phyloP scores from a whole-genome alignment of 108 stramenopile species.

The Cyclotella cryptica region DNA sequence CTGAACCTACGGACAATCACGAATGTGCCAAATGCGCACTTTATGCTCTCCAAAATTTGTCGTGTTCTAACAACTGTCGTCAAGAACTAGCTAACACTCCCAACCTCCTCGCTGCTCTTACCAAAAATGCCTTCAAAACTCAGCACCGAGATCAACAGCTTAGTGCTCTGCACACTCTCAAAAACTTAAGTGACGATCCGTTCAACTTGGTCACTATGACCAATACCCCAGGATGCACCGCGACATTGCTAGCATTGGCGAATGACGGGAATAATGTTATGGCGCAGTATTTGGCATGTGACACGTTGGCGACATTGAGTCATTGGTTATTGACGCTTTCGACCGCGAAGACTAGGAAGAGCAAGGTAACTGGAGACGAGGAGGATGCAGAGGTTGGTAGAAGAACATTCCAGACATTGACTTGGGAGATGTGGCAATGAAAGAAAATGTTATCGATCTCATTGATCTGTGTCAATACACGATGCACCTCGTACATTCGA shows the following conservation, averaged over 20 bases:
- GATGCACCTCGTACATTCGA: no score
- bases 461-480: no score
- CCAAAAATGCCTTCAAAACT: constrained; percentile 40
- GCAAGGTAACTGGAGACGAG: constrained; percentile 10
- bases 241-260: constrained; percentile 45
- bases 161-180: constrained; percentile 48
- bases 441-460: neutral
- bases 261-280: constrained; percentile 39
- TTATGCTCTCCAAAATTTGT: constrained; percentile 51
- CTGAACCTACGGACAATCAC: neutral
- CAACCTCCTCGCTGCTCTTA: constrained; percentile 28
- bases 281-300: constrained; percentile 54
- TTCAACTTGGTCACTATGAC: constrained; percentile 53
- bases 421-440: constrained; percentile 19
- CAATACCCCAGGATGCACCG: constrained; percentile 51
- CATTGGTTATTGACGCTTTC: constrained; percentile 53
- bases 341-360: constrained; percentile 37
- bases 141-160: constrained; percentile 41
- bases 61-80: constrained; percentile 43
- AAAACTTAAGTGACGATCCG: constrained; percentile 53
- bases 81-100: constrained; percentile 48
- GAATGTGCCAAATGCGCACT: constrained; percentile 53
- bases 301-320: constrained; percentile 55
- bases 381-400: constrained; percentile 8
- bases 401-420: constrained; percentile 19